Evolutionary conservation across 345 rosid genomes (phyloP), one percentile per base, ranked within the genome.

Genomic region (Salix suchowensis): DNA sequence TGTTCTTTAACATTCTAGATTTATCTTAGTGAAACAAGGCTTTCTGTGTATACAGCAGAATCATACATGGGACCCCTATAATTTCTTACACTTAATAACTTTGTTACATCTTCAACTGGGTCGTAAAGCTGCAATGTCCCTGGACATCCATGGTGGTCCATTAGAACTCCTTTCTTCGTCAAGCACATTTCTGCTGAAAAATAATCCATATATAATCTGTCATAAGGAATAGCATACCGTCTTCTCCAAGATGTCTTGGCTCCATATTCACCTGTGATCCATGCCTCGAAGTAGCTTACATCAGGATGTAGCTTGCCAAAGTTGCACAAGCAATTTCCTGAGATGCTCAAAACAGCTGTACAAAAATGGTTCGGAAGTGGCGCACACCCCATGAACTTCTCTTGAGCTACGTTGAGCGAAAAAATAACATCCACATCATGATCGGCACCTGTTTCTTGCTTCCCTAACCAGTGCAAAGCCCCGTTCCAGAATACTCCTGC

Each of bases 241-340:
- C 76, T 84, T 60, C 19, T 80, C 83, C 83, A 76, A 8, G 86
- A 76, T 4, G 60, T 65, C 74, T 76, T 42, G 5, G 32, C 55
- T 15, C 67, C 82, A 72, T 81, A 78, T 70, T 78, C 82, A 70
- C 79, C 80, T 83, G 78, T 76, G 19, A 80, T 73, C 87, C 79
- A 80, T 26, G 76, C 74, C 76, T 86, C 81, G 50, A 77, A 83
- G 34, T 61, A 74, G 52, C 28, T 46, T 62, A 68, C 80, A 50
- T 0, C 18, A 5, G 55, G 55, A 23, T 58, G 24, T 23, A 76
- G 70, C 23, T 82, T 60, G 46, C 77, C 72, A 1, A 83, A 84
- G 71, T 77, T 44, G 2, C 82, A 74, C 61, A 83, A 74, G 42
- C 65, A 65, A 34, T 83, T 85, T 78, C 83, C 79, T 7, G 77